A percentile compares a stretch with the other conserved stretches of the same genome.
phyloP scores from a whole-genome alignment of 495 filamentous ascomycete genomes.

The Penicillium atrosanguineum region DNA sequence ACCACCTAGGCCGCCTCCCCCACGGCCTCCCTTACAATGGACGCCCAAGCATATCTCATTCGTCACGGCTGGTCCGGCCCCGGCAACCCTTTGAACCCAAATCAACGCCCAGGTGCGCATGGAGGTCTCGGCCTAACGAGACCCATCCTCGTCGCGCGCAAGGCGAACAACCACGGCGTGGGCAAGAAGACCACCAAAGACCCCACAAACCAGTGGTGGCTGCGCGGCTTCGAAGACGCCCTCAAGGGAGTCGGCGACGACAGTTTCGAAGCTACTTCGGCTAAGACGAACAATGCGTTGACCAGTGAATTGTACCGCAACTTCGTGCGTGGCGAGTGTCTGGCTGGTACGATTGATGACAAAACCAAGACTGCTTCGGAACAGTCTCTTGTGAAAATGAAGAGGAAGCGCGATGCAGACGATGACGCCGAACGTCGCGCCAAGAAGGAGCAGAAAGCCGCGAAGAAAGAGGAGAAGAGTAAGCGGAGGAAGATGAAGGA shows the following conservation, averaged over 20 bases:
- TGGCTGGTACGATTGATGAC: conserved; percentile 62
- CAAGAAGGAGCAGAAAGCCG: conserved; percentile 21
- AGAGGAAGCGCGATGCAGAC: conserved; percentile 22
- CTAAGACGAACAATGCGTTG: conserved; percentile 33
- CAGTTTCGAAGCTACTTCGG: conserved; percentile 15
- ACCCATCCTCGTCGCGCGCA: conserved; percentile 66
- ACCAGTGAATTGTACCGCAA: conserved; percentile 70
- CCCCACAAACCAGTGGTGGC: conserved; percentile 73
- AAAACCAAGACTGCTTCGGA: conserved; percentile 14
- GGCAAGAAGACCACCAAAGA: conserved; percentile 65
- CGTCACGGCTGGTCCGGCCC: conserved; percentile 77
- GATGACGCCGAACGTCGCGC: conserved; percentile 14
- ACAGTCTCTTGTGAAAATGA: conserved; percentile 25
- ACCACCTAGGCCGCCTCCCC: background rate
- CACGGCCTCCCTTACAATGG: conserved; percentile 41
- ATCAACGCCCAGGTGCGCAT: conserved; percentile 56
- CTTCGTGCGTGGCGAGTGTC: conserved; percentile 72
- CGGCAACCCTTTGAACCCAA: conserved; percentile 70
- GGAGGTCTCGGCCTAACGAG: conserved; percentile 63
- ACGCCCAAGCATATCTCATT: conserved; percentile 67
- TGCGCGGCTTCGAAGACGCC: conserved; percentile 75
- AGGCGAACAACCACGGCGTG: conserved; percentile 66
- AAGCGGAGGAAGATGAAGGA: conserved; percentile 40
- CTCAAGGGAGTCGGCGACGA: conserved; percentile 63
- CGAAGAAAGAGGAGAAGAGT: conserved; percentile 31